These are phyloP conservation scores for Melaleuca alternifolia DNA, from an alignment of 345 rosid genomes.

Conservation along the genomic window DNA sequence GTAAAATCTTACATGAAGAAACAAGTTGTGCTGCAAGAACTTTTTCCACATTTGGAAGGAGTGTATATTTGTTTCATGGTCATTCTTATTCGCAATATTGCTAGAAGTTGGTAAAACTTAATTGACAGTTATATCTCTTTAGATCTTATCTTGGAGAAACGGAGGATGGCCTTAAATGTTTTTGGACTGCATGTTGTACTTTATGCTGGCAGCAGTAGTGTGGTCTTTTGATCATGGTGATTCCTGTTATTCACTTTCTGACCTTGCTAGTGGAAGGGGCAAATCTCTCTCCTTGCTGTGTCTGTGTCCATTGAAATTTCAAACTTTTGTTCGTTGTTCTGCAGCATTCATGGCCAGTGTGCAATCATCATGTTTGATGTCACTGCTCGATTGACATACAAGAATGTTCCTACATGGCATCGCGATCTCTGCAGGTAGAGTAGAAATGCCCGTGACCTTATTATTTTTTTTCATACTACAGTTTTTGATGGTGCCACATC, in stretches of 20 bases:
- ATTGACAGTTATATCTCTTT: background rate
- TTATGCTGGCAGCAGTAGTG: background rate
- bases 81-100: background rate
- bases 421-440: conserved; percentile 83
- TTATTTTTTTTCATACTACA: background rate
- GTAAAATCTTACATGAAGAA: background rate
- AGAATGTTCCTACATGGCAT: conserved; percentile 99
- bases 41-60: background rate
- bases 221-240: background rate
- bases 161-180: background rate
- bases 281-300: background rate
- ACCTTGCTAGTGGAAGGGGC: background rate
- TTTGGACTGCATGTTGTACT: background rate
- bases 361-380: conserved; percentile 98
- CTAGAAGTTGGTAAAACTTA: background rate
- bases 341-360: conserved; percentile 98
- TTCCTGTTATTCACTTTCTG: background rate
- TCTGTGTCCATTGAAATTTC: background rate
- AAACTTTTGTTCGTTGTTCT: background rate
- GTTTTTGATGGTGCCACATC: background rate
- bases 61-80: background rate
- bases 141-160: background rate
- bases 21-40: background rate
- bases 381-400: conserved; percentile 89
- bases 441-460: background rate